phyloP scores from a whole-genome alignment of 2,329 filamentous ascomycete species.

The Verticillium nubilum region DNA sequence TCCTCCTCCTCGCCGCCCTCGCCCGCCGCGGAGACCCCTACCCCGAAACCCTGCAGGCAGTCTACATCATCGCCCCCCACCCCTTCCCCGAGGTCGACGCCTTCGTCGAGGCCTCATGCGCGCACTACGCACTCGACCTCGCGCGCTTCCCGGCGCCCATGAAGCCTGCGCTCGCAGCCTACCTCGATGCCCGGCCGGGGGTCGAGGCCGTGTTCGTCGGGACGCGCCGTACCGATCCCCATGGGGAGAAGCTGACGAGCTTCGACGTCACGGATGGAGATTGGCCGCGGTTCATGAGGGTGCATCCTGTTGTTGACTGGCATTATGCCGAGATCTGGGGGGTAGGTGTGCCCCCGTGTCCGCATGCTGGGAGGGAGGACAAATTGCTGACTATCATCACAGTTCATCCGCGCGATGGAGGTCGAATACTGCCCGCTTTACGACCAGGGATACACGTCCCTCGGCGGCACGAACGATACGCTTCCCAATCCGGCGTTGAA shows the following conservation, averaged over 20 bases:
- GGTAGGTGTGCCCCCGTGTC: conserved; percentile 47
- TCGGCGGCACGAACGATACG: conserved; percentile 88
- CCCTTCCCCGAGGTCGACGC: conserved; percentile 82
- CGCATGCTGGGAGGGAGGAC: no score
- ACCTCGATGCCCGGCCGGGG: conserved; percentile 57
- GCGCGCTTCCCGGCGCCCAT: conserved; percentile 72
- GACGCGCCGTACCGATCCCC: conserved; percentile 86
- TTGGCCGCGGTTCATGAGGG: conserved; percentile 88
- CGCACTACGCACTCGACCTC: conserved; percentile 69
- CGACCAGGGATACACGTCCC: conserved; percentile 80
- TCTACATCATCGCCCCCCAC: conserved; percentile 82
- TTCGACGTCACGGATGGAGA: conserved; percentile 85
- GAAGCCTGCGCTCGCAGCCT: conserved; percentile 73
- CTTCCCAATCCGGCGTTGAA: conserved; percentile 76
- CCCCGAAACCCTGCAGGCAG: conserved; percentile 58
- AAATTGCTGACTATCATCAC: conserved; percentile 3
- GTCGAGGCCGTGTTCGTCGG: conserved; percentile 82
- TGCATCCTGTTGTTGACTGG: conserved; percentile 97
- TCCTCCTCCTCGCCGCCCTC: conserved; percentile 71
- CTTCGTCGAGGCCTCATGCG: conserved; percentile 67
- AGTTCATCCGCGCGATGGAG: conserved; percentile 75
- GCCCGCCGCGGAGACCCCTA: conserved; percentile 27
- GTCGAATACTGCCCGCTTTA: conserved; percentile 86
- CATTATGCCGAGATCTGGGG: conserved; percentile 93
- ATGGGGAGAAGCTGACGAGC: conserved; percentile 70